Conservation (phyloP, 257 asterid genomes). For the Nicotiana noctiflora region DNA sequence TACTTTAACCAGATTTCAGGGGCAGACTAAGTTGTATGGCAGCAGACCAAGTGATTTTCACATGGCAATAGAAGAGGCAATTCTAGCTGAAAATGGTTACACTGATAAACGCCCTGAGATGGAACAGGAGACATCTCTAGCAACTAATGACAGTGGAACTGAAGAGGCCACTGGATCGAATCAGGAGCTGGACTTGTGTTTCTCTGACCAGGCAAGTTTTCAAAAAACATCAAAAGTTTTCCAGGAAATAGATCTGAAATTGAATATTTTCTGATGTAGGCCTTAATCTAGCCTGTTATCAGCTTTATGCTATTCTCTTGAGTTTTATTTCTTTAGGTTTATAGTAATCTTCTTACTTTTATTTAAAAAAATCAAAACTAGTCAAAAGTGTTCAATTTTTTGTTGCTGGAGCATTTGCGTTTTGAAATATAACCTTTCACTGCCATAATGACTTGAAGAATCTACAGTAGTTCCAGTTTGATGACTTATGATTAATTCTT, state of each 20-base stretch:
- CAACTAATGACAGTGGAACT: slow-evolving; percentile 27
- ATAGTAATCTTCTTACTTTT: neutral
- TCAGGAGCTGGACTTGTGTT: slow-evolving; percentile 53
- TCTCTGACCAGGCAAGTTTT: slow-evolving; percentile 55
- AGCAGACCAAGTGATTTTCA: slow-evolving; percentile 75
- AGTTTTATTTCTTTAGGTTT: neutral
- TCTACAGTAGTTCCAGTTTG: neutral
- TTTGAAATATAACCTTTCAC: neutral
- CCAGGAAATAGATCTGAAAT: neutral
- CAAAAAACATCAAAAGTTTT: neutral
- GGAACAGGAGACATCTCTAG: slow-evolving; percentile 35
- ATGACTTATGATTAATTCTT: neutral
- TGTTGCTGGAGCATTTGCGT: neutral
- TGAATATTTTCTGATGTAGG: neutral
- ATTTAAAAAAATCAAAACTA: neutral
- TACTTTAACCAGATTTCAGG: slow-evolving; percentile 63
- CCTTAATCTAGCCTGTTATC: neutral
- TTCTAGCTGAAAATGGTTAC: slow-evolving; percentile 55
- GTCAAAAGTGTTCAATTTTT: neutral
- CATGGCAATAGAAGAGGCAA: slow-evolving; percentile 82
- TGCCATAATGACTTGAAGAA: slow-evolving; percentile 3
- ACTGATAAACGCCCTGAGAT: slow-evolving; percentile 24
- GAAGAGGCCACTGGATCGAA: slow-evolving; percentile 78
- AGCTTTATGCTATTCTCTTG: neutral
- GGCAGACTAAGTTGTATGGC: slow-evolving; percentile 86